Evolutionary conservation across 305 asterid genomes (phyloP).

Genomic region (Fraxinus angustifolia): DNA sequence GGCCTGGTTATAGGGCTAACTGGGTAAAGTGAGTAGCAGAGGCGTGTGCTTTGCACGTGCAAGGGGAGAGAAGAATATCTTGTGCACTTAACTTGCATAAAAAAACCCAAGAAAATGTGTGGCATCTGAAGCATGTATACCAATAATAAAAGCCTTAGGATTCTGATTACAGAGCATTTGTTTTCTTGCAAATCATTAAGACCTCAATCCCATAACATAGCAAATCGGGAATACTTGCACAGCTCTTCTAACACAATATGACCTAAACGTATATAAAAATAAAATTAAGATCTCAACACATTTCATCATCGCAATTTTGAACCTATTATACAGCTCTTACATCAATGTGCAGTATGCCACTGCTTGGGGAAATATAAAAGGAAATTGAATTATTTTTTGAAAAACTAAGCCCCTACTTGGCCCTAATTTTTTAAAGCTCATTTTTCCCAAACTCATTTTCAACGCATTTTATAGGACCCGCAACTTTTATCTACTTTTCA

Average conservation of each 20-base stretch:
- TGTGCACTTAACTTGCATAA: background rate
- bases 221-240: background rate
- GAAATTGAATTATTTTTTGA: background rate
- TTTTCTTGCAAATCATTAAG: background rate
- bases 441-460: background rate
- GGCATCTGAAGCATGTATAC: background rate
- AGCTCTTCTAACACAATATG: background rate
- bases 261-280: background rate
- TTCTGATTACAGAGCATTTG: background rate
- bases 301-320: background rate
- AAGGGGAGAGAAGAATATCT: background rate
- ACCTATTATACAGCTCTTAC: background rate
- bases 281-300: background rate
- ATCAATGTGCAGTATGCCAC: background rate
- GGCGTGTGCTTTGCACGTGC: background rate
- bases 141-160: background rate
- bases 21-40: background rate
- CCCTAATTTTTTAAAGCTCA: background rate
- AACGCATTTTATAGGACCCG: background rate
- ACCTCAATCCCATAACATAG: background rate
- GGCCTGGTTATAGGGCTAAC: background rate
- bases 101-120: background rate
- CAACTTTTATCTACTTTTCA: background rate
- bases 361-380: background rate
- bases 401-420: background rate